Evolutionary conservation across 192 early-diverging fungal species (phyloP).

Genomic region (Backusella luteola): DNA sequence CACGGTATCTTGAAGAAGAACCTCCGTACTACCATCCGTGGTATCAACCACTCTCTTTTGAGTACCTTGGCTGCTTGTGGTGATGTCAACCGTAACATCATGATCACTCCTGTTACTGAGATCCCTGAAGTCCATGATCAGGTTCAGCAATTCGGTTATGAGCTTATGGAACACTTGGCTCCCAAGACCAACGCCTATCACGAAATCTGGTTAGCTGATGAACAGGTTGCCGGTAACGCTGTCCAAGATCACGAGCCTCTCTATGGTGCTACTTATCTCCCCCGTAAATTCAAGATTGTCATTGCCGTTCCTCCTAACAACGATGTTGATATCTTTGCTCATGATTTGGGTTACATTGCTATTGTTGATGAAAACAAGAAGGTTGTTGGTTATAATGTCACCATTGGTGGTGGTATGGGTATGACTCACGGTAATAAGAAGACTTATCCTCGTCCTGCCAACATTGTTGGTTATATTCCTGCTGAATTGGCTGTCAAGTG

Average conservation of each 20-base stretch:
- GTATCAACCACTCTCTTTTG: constrained; percentile 88
- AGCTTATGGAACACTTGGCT: constrained; percentile 76
- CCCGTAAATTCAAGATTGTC: constrained; percentile 95
- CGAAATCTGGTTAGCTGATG: constrained; percentile 96
- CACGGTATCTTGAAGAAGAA: constrained; percentile 94
- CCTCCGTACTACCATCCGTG: constrained; percentile 84
- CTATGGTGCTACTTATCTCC: constrained; percentile 90
- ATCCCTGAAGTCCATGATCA: constrained; percentile 78
- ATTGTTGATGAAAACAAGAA: constrained; percentile 73
- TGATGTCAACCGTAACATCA: constrained; percentile 98
- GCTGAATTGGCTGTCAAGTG: constrained; percentile 75
- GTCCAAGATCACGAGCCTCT: constrained; percentile 87
- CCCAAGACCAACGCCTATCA: constrained; percentile 91
- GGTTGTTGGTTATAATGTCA: constrained; percentile 90
- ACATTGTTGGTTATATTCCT: constrained; percentile 78
- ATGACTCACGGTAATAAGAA: constrained; percentile 98
- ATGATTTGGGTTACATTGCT: constrained; percentile 93
- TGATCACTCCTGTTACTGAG: constrained; percentile 86
- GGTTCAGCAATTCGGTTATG: constrained; percentile 67
- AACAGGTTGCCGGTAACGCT: constrained; percentile 77
- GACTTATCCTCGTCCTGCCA: constrained; percentile 88
- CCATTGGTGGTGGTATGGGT: constrained; percentile 97
- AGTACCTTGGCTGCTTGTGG: constrained; percentile 96
- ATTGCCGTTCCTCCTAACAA: constrained; percentile 95
- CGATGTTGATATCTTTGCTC: constrained; percentile 95